phyloP scores from a whole-genome alignment of 2,329 filamentous ascomycete genomes.

The Claviceps digitariae region DNA sequence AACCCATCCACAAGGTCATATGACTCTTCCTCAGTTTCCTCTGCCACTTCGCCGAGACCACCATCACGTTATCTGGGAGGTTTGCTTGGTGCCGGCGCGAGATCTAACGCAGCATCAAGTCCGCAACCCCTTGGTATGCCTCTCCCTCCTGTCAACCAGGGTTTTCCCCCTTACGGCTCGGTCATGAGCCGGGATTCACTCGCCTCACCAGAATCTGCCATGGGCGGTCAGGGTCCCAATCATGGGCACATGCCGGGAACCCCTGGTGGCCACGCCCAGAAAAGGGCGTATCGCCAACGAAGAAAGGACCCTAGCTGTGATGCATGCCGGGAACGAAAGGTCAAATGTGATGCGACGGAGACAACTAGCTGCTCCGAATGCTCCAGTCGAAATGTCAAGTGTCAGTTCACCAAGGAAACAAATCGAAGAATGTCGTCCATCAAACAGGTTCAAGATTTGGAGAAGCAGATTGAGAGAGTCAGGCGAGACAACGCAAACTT shows the following conservation, averaged over 20 bases:
- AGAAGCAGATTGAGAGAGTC: conserved; percentile 74
- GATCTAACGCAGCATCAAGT: conserved; percentile 33
- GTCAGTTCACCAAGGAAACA: conserved; percentile 98
- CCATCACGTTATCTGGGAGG: conserved; percentile 37
- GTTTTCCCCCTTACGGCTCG: conserved; percentile 39
- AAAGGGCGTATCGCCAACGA: conserved; percentile 85
- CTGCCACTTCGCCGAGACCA: conserved; percentile 44
- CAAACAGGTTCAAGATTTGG: conserved; percentile 95
- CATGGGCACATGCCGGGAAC: conserved; percentile 24
- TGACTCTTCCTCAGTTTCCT: conserved; percentile 51
- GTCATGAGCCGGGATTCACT: conserved; percentile 46
- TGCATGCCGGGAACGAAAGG: conserved; percentile 77
- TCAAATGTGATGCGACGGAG: conserved; percentile 92
- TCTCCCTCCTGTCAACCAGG: conserved; percentile 32
- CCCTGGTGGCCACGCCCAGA: conserved; percentile 53
- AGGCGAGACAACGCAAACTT: conserved; percentile 69
- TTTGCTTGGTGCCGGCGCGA: conserved; percentile 37
- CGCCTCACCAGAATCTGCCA: conserved; percentile 43
- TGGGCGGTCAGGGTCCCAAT: conserved; percentile 35
- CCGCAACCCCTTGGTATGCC: conserved; percentile 41
- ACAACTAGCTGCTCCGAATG: conserved; percentile 95
- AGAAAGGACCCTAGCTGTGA: conserved; percentile 97
- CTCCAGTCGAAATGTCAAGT: conserved; percentile 90
- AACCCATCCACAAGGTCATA: conserved; percentile 48
- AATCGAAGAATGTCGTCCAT: conserved; percentile 98